These are phyloP conservation scores for Gracilariopsis chorda DNA, from an alignment of 23 red algal genomes.

Conservation along the genomic window DNA sequence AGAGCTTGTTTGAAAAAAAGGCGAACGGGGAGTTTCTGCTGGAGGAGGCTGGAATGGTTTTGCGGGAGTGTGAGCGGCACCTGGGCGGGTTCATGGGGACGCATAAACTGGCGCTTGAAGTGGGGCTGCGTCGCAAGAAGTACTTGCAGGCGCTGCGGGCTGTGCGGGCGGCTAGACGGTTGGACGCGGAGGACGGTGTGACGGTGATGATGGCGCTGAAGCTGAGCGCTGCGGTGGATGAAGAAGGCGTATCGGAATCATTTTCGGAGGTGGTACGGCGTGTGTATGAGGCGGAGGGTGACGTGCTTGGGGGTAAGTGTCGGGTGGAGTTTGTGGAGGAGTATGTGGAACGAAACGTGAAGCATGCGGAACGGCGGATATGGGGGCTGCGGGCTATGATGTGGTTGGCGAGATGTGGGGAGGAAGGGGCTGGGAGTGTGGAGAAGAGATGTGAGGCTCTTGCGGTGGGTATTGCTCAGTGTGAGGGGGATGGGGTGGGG, in stretches of 20 bases:
- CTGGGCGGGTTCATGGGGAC: constrained; percentile 9
- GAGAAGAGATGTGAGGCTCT: not conserved
- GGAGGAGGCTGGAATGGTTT: not conserved
- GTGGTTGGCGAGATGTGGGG: constrained; percentile 34
- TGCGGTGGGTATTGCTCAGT: constrained; percentile 12
- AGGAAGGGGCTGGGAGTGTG: not conserved
- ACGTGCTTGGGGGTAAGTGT: constrained; percentile 20
- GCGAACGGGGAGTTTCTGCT: not conserved
- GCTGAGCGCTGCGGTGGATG: constrained; percentile 5
- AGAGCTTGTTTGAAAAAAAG: constrained; percentile 29
- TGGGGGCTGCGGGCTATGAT: constrained; percentile 1
- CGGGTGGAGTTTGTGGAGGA: constrained; percentile 13
- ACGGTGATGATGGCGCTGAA: constrained; percentile 13
- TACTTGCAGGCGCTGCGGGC: constrained; percentile 60
- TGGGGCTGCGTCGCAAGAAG: constrained; percentile 18
- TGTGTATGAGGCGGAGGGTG: constrained; percentile 39
- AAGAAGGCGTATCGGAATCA: not conserved
- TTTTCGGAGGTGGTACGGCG: constrained; percentile 23
- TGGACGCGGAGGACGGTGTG: constrained; percentile 26
- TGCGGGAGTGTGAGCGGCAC: constrained; percentile 8
- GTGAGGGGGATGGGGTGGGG: constrained; percentile 8
- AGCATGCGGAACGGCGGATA: constrained; percentile 20
- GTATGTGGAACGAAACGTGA: constrained; percentile 21
- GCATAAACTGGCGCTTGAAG: constrained; percentile 41
- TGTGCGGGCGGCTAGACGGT: not conserved